A percentile compares a stretch with the other conserved stretches of the same genome.
Conservation (phyloP, 768 basidiomycete genomes). For the Boletus tylopilopsis region DNA sequence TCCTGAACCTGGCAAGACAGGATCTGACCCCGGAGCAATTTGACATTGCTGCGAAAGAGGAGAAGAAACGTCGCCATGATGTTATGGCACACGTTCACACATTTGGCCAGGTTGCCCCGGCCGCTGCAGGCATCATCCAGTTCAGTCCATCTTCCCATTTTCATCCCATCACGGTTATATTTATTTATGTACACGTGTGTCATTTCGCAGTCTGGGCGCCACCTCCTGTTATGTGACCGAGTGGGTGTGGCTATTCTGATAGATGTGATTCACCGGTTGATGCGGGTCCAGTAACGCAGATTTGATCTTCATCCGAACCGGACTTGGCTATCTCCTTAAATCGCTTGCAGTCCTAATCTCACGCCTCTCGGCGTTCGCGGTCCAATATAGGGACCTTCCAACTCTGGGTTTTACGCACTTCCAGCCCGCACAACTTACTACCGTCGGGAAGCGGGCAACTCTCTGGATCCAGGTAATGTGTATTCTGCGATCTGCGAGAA, state of each 20-base stretch:
- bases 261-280: constrained; percentile 9
- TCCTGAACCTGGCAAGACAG: constrained; percentile 37
- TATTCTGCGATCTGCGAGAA: not conserved
- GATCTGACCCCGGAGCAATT: constrained; percentile 86
- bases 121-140: constrained; percentile 96
- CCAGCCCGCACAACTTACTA: constrained; percentile 97
- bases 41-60: constrained; percentile 85
- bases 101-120: constrained; percentile 89
- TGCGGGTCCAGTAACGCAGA: constrained; percentile 79
- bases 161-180: constrained; percentile 5
- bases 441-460: constrained; percentile 95
- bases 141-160: constrained; percentile 34
- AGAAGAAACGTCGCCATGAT: constrained; percentile 97
- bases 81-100: constrained; percentile 99
- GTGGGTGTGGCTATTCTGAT: constrained; percentile 43
- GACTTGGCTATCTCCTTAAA: constrained; percentile 75
- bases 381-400: constrained; percentile 81
- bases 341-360: constrained; percentile 91
- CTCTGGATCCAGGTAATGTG: constrained; percentile 85
- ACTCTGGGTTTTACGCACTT: constrained; percentile 98
- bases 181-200: constrained; percentile 11
- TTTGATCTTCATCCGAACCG: constrained; percentile 91
- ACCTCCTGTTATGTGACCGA: constrained; percentile 99
- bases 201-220: constrained; percentile 73
- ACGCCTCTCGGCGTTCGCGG: constrained; percentile 80